A percentile compares a stretch with the other conserved stretches of the same genome.
Evolutionary conservation across 169 alveolate species (phyloP).

Genomic region (Cyclospora cayetanensis): DNA sequence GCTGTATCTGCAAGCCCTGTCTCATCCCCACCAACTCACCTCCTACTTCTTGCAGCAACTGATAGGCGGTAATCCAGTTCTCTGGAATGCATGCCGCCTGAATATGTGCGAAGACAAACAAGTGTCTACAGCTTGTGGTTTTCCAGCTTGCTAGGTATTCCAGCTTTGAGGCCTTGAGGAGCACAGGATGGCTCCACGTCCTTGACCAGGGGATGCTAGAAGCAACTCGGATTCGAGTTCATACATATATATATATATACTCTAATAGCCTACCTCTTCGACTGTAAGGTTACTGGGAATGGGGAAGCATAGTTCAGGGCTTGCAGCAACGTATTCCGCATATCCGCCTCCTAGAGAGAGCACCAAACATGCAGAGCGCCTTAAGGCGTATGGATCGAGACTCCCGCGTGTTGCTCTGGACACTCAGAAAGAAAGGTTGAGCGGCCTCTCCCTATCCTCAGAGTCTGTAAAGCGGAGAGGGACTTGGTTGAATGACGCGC

Average conservation of each 20-base stretch:
- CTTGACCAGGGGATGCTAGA: background rate
- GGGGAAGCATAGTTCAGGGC: conserved; percentile 34
- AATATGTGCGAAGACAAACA: background rate
- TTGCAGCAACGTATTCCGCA: conserved; percentile 55
- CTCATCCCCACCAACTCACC: background rate
- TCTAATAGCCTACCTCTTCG: conserved; percentile 22
- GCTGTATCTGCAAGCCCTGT: no score
- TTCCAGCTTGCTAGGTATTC: no score
- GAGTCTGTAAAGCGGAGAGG: no score
- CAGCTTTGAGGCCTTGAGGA: no score
- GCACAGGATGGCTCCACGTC: no score
- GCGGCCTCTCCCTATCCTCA: no score
- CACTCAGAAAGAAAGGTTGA: no score
- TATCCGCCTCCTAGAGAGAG: conserved; percentile 49
- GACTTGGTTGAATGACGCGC: no score
- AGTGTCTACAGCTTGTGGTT: conserved; percentile 41
- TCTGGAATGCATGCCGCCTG: conserved; percentile 67
- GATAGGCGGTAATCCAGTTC: conserved; percentile 59
- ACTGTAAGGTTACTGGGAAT: conserved; percentile 36
- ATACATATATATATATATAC: background rate
- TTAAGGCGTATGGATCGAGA: no score
- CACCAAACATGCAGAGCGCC: no score
- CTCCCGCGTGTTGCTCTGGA: no score
- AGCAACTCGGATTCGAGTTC: background rate
- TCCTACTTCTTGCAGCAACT: conserved; percentile 52